These are phyloP conservation scores for Cornus controversa DNA, from an alignment of 148 eudicot genomes.

Conservation along the genomic window DNA sequence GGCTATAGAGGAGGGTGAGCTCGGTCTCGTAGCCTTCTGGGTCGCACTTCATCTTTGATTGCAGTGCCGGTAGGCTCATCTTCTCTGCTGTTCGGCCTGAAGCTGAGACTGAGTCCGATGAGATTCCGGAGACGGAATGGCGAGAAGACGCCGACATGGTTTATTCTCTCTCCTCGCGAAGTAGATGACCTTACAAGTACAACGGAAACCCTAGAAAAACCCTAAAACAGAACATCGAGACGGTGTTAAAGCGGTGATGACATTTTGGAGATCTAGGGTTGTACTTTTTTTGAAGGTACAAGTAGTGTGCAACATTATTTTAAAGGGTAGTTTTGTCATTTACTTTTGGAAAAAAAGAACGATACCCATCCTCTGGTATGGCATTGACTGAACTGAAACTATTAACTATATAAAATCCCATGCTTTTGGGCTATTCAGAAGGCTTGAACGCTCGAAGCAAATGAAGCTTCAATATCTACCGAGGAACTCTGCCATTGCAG, in stretches of 20 bases:
- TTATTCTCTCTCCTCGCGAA: background rate
- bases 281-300: background rate
- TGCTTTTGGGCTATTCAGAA: too few species aligned
- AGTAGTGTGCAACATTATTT: too few species aligned
- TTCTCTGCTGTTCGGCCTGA: conserved; percentile 57
- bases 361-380: too few species aligned
- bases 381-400: too few species aligned
- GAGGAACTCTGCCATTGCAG: conserved; percentile 28
- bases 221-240: background rate
- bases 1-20: conserved; percentile 49
- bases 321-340: too few species aligned
- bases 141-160: conserved; percentile 23
- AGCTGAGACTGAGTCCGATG: conserved; percentile 52
- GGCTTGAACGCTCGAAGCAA: background rate
- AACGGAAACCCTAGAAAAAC: conserved; percentile 11
- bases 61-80: conserved; percentile 61
- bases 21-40: conserved; percentile 77
- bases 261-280: background rate
- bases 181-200: background rate
- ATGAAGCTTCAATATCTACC: conserved; percentile 45
- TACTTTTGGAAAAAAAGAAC: too few species aligned
- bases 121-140: conserved; percentile 13
- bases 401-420: too few species aligned
- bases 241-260: background rate
- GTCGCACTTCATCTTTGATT: conserved; percentile 89